A percentile compares a stretch with the other conserved stretches of the same genome.
Evolutionary conservation across 2,329 filamentous ascomycete species (phyloP).

Genomic region (Diatrype stigma): DNA sequence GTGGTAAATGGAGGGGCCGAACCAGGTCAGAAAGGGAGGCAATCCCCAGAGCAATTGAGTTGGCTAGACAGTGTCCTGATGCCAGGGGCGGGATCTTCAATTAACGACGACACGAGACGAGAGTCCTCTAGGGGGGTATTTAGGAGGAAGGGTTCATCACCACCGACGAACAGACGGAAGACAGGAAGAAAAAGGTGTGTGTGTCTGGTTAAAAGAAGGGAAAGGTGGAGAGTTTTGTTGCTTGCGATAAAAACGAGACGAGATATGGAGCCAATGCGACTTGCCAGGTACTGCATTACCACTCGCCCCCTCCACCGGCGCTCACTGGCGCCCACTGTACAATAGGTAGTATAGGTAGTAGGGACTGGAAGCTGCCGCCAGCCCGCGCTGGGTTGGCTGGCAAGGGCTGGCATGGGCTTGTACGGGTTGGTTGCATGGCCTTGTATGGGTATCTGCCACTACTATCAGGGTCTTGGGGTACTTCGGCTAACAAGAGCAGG

Average conservation of each 20-base stretch:
- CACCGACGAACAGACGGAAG: constrained; percentile 2
- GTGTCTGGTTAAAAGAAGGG: constrained; percentile 15
- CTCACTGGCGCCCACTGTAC: too few species aligned
- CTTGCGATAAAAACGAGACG: constrained; percentile 32
- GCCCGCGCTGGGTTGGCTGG: too few species aligned
- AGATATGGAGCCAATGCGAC: background rate
- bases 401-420: too few species aligned
- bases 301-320: too few species aligned
- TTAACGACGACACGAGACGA: too few species aligned
- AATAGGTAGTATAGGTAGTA: too few species aligned
- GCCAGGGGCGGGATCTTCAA: constrained; percentile 22
- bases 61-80: constrained; percentile 9
- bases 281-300: background rate
- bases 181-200: constrained; percentile 6
- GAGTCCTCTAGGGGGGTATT: constrained; percentile 28
- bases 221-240: constrained; percentile 34
- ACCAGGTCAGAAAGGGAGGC: constrained; percentile 8
- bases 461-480: constrained; percentile 12
- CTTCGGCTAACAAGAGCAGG: constrained; percentile 22
- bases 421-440: too few species aligned
- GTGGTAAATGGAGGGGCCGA: background rate
- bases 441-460: too few species aligned
- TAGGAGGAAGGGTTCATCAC: constrained; percentile 14
- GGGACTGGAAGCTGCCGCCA: too few species aligned
- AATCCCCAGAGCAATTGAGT: constrained; percentile 30